phyloP scores from a whole-genome alignment of 2,329 filamentous ascomycete species.

The Colletotrichum camelliae region DNA sequence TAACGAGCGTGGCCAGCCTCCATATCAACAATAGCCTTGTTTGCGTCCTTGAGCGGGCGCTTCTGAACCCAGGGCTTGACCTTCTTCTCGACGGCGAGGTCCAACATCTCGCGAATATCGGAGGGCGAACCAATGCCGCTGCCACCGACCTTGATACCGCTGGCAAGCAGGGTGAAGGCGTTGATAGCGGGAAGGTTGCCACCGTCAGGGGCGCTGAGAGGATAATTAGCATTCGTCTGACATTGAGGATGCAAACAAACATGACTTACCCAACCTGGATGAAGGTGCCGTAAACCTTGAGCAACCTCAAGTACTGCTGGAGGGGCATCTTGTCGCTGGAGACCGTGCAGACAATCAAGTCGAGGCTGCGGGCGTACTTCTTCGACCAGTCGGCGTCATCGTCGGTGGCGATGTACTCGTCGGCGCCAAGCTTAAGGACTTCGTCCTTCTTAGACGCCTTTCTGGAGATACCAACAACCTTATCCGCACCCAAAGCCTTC shows the following conservation, averaged over 20 bases:
- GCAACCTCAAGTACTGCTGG: slow-evolving; percentile 62
- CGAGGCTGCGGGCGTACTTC: slow-evolving; percentile 55
- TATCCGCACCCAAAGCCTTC: slow-evolving; percentile 67
- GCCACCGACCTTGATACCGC: slow-evolving; percentile 53
- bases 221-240: neutral
- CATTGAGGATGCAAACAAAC: neutral
- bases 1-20: slow-evolving; percentile 54
- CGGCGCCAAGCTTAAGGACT: slow-evolving; percentile 61
- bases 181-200: slow-evolving; percentile 39
- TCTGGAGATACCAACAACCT: slow-evolving; percentile 65
- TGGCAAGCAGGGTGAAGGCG: slow-evolving; percentile 61
- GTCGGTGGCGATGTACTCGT: slow-evolving; percentile 48
- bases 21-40: slow-evolving; percentile 57
- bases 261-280: slow-evolving; percentile 28
- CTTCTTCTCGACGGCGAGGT: slow-evolving; percentile 57
- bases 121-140: slow-evolving; percentile 41
- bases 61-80: slow-evolving; percentile 60
- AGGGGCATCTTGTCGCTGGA: slow-evolving; percentile 52
- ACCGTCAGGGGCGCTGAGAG: slow-evolving; percentile 56
- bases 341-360: slow-evolving; percentile 65
- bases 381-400: slow-evolving; percentile 60
- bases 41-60: slow-evolving; percentile 56
- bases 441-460: slow-evolving; percentile 59
- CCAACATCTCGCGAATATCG: slow-evolving; percentile 62
- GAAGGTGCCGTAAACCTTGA: slow-evolving; percentile 26